Conservation (phyloP, 352 stramenopile species). For the Lagenidium giganteum region DNA sequence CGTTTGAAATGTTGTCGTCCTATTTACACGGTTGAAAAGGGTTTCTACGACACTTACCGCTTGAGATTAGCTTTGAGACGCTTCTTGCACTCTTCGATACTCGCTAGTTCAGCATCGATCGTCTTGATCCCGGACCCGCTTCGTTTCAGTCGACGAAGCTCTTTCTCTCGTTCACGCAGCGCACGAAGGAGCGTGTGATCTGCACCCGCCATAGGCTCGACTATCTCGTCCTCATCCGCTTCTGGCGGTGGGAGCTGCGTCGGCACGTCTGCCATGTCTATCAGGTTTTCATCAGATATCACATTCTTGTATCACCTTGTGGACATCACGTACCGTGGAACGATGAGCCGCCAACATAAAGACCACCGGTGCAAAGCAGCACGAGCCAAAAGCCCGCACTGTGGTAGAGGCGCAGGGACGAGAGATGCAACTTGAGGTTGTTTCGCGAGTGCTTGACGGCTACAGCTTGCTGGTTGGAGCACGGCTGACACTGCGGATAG, state of each 20-base stretch:
- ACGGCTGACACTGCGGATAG: conserved; percentile 80
- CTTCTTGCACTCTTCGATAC: conserved; percentile 49
- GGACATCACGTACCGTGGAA: conserved; percentile 32
- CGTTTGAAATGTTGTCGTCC: no score
- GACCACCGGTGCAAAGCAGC: conserved; percentile 62
- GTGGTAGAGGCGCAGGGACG: conserved; percentile 67
- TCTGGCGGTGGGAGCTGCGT: background rate
- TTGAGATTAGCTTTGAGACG: conserved; percentile 57
- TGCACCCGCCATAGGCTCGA: background rate
- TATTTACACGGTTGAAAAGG: no score
- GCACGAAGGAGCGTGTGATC: conserved; percentile 37
- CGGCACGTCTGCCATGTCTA: conserved; percentile 50
- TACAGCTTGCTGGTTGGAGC: conserved; percentile 68
- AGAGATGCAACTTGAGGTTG: conserved; percentile 64
- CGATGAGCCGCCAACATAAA: conserved; percentile 65
- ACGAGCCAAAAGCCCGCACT: conserved; percentile 78
- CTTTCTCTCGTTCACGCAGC: conserved; percentile 48
- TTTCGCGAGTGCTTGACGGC: conserved; percentile 62
- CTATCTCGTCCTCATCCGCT: background rate
- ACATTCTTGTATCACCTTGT: no score
- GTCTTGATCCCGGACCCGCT: conserved; percentile 8
- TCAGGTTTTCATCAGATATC: background rate
- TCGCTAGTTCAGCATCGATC: conserved; percentile 45
- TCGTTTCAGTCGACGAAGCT: conserved; percentile 31
- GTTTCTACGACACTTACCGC: conserved; percentile 21